phyloP scores from a whole-genome alignment of 2,329 filamentous ascomycete genomes.

The Aspergillaceae sp. region DNA sequence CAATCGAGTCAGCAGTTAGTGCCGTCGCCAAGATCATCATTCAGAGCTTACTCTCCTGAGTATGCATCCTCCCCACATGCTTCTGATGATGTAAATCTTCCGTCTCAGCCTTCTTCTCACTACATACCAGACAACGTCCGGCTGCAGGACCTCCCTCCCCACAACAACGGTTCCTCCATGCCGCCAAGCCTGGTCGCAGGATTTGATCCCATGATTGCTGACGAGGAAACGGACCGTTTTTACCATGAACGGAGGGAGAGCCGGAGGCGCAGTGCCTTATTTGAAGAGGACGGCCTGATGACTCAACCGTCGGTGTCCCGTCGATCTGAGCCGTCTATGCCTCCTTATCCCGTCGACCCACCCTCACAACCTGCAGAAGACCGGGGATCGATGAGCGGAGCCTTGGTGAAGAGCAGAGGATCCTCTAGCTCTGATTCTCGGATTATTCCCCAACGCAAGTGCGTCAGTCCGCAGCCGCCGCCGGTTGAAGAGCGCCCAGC shows the following conservation, averaged over 20 bases:
- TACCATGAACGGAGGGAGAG: slow-evolving; percentile 19
- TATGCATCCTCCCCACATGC: slow-evolving; percentile 12
- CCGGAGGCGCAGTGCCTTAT: slow-evolving; percentile 18
- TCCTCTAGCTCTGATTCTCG: slow-evolving; percentile 28
- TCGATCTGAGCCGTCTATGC: slow-evolving; percentile 3
- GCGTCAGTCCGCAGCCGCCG: slow-evolving; percentile 49
- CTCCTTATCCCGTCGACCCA: slow-evolving; percentile 21
- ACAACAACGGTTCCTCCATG: slow-evolving; percentile 21
- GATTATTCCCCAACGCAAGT: slow-evolving; percentile 46
- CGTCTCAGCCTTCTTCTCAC: slow-evolving; percentile 18
- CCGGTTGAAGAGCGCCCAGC: slow-evolving; percentile 31
- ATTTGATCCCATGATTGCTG: slow-evolving; percentile 25
- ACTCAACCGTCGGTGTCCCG: slow-evolving; percentile 8
- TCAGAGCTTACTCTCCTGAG: slow-evolving; percentile 22
- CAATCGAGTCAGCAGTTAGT: slow-evolving; percentile 18
- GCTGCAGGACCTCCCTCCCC: slow-evolving; percentile 17
- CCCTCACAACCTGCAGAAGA: slow-evolving; percentile 6
- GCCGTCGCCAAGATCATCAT: slow-evolving; percentile 15
- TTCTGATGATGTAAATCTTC: slow-evolving; percentile 13
- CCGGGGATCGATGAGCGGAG: slow-evolving; percentile 14
- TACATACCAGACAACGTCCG: slow-evolving; percentile 11
- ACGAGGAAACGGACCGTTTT: slow-evolving; percentile 21
- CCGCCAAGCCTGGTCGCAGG: slow-evolving; percentile 37
- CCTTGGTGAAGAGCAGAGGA: slow-evolving; percentile 15
- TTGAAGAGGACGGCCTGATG: slow-evolving; percentile 20